Evolutionary conservation across 257 asterid species (phyloP).

Genomic region (Knoxia roxburghii): DNA sequence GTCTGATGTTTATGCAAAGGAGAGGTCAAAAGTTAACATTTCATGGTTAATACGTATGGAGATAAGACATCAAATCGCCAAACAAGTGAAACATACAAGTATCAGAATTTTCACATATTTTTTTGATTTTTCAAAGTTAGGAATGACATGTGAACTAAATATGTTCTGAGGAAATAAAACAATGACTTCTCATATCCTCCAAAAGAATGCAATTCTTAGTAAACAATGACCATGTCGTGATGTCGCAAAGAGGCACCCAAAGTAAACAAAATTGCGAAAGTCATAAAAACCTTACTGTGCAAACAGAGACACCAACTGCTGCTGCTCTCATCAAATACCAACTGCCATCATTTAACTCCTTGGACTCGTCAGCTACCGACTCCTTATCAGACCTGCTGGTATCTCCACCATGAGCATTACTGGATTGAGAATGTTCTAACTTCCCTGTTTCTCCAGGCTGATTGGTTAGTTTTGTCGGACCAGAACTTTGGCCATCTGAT

Average conservation of each 20-base stretch:
- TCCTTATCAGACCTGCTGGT: constrained; percentile 51
- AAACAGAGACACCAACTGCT: background rate
- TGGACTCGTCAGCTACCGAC: constrained; percentile 47
- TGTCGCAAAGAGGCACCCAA: background rate
- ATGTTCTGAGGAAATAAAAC: background rate
- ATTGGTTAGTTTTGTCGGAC: constrained; percentile 32
- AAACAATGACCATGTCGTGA: background rate
- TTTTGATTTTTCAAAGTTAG: background rate
- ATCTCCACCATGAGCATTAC: constrained; percentile 43
- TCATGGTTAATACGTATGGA: too few relatives aligned
- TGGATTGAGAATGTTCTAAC: constrained; percentile 14
- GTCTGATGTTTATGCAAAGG: too few relatives aligned
- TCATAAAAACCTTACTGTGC: constrained; percentile 6
- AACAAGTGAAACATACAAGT: background rate
- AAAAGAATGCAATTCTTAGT: background rate
- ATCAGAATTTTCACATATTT: background rate
- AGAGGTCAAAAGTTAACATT: too few relatives aligned
- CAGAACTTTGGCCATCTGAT: constrained; percentile 53
- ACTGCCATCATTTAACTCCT: constrained; percentile 49
- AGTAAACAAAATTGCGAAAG: background rate
- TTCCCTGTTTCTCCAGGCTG: constrained; percentile 14
- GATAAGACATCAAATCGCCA: background rate
- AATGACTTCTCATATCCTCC: background rate
- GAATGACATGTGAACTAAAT: background rate
- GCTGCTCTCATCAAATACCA: constrained; percentile 11